Evolutionary conservation across 306 rosid species (phyloP).

Genomic region (Sesbania bispinosa): DNA sequence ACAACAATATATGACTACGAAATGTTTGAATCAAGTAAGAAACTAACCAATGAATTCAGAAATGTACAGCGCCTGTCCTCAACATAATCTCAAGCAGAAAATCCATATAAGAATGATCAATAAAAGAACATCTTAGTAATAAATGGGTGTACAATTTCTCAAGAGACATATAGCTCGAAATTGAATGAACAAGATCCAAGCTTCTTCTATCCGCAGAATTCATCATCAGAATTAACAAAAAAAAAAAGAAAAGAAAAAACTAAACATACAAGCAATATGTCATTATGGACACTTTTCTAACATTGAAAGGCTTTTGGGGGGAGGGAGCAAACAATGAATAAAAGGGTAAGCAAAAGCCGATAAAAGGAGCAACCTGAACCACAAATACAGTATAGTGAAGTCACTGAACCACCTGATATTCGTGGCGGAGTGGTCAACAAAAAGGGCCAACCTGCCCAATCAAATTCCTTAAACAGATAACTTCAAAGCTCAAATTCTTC

Average conservation of each 20-base stretch:
- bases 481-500: slow-evolving; percentile 84
- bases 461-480: neutral
- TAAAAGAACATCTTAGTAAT: neutral
- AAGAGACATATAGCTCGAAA: slow-evolving; percentile 13
- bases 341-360: neutral
- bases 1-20: neutral
- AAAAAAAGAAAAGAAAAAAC: neutral
- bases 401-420: slow-evolving; percentile 12
- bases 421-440: slow-evolving; percentile 7
- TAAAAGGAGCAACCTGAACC: slow-evolving; percentile 32
- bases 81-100: slow-evolving; percentile 12
- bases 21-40: neutral
- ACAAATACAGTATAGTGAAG: neutral
- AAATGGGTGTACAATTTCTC: slow-evolving; percentile 26
- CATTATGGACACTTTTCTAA: slow-evolving; percentile 33
- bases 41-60: slow-evolving; percentile 1
- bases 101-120: slow-evolving; percentile 11
- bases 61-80: slow-evolving; percentile 1
- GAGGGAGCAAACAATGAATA: neutral
- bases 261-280: slow-evolving; percentile 36
- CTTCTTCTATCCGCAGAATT: slow-evolving; percentile 29
- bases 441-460: neutral
- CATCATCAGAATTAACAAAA: slow-evolving; percentile 20
- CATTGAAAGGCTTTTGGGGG: neutral
- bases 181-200: slow-evolving; percentile 2